phyloP scores from a whole-genome alignment of 2,329 filamentous ascomycete species.

The Apiospora kogelbergensis region DNA sequence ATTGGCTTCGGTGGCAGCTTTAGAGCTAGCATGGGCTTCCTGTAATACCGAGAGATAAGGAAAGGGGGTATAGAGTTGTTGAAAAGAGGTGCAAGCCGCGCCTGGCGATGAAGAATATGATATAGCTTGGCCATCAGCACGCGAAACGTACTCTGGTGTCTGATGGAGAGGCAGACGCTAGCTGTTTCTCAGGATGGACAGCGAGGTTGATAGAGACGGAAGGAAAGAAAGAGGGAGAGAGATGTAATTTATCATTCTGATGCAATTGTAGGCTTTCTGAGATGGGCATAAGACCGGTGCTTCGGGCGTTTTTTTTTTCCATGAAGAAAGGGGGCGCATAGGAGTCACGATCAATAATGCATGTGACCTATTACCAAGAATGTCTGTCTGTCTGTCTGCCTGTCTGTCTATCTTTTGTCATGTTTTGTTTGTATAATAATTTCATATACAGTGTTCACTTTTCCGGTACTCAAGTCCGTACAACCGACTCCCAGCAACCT shows the following conservation, averaged over 20 bases:
- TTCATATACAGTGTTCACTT: too few species aligned
- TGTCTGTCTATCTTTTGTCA: background rate
- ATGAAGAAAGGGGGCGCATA: background rate
- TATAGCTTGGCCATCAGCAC: background rate
- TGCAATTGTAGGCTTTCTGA: background rate
- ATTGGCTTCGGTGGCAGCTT: constrained; percentile 31
- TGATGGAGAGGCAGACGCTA: background rate
- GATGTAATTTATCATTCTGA: background rate
- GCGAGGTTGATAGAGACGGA: background rate
- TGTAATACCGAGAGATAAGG: constrained; percentile 29
- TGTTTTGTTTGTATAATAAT: background rate
- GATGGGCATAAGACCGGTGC: constrained; percentile 1
- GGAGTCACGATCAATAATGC: constrained; percentile 2
- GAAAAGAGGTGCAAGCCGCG: background rate
- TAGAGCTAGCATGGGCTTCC: constrained; percentile 40
- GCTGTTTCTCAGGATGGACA: background rate
- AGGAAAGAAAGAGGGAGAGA: background rate
- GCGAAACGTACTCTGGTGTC: background rate
- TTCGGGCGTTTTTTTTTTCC: background rate
- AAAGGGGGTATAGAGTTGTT: background rate
- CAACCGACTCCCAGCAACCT: background rate
- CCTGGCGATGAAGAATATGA: background rate
- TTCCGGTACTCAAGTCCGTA: background rate
- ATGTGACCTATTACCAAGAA: background rate
- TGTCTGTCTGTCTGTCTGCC: background rate